Conservation (phyloP, 495 filamentous ascomycete genomes). For the Lichina pygmaea region DNA sequence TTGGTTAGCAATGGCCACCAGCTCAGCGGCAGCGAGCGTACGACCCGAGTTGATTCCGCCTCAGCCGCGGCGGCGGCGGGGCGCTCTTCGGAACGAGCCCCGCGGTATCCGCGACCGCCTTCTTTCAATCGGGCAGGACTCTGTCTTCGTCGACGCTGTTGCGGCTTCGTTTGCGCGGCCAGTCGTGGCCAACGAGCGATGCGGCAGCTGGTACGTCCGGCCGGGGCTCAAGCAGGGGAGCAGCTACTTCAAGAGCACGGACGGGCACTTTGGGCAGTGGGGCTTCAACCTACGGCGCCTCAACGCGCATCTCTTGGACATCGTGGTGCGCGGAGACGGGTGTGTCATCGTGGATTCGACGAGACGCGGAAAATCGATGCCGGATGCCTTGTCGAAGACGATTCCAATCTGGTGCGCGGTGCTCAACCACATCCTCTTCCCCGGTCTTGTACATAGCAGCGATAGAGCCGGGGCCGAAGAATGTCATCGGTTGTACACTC, state of each 20-base stretch:
- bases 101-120: neutral
- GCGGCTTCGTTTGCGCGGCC: conserved; percentile 22
- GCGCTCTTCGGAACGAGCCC: too few species aligned
- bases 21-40: too few species aligned
- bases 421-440: conserved; percentile 58
- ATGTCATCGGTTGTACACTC: conserved; percentile 22
- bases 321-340: conserved; percentile 36
- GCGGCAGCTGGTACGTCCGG: conserved; percentile 85
- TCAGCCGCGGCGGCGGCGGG: too few species aligned
- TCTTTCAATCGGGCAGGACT: conserved; percentile 10
- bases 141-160: conserved; percentile 10
- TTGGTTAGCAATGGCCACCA: too few species aligned
- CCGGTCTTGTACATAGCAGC: conserved; percentile 18
- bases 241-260: conserved; percentile 93
- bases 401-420: conserved; percentile 81
- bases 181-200: conserved; percentile 77
- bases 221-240: conserved; percentile 35
- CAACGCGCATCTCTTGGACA: conserved; percentile 51
- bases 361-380: conserved; percentile 76
- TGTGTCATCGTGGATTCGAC: conserved; percentile 94
- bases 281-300: conserved; percentile 59
- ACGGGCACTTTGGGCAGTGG: conserved; percentile 81
- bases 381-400: conserved; percentile 81
- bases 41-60: too few species aligned
- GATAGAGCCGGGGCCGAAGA: too few species aligned